phyloP scores from a whole-genome alignment of 2,329 filamentous ascomycete genomes.

The Stagonosporopsis tanaceti region DNA sequence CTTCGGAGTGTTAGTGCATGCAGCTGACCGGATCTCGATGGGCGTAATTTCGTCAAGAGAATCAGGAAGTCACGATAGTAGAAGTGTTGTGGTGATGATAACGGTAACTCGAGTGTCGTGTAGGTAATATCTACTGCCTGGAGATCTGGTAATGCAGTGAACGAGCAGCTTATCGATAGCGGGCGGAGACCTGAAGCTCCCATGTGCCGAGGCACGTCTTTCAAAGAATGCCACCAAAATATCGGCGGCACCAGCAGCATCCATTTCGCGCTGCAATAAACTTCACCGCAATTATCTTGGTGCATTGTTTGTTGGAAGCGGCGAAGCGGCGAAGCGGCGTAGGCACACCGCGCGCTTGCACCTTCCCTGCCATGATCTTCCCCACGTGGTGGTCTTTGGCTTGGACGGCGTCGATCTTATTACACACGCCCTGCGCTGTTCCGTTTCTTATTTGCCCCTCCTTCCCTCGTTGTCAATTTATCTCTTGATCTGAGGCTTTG shows the following conservation, averaged over 20 bases:
- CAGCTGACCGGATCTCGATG: not conserved
- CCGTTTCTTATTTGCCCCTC: not conserved
- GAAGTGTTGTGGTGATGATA: no score
- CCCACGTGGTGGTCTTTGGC: slow-evolving; percentile 24
- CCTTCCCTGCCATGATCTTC: slow-evolving; percentile 18
- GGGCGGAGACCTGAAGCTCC: not conserved
- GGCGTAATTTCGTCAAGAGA: not conserved
- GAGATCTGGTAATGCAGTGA: not conserved
- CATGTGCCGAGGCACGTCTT: slow-evolving; percentile 1
- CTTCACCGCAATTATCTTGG: not conserved
- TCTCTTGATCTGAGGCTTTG: not conserved
- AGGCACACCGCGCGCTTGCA: slow-evolving; percentile 8
- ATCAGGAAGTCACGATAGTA: not conserved
- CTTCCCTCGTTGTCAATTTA: not conserved
- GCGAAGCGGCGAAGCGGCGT: slow-evolving; percentile 9
- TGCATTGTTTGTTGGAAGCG: slow-evolving; percentile 6
- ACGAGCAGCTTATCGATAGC: slow-evolving; percentile 2
- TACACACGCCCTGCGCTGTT: not conserved
- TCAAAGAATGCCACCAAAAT: no score
- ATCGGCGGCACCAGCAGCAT: not conserved
- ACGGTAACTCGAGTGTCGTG: not conserved
- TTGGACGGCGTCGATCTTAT: slow-evolving; percentile 18
- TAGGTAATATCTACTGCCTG: not conserved
- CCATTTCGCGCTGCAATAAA: no score
- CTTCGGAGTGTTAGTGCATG: not conserved